These are phyloP conservation scores for Elsinoe perseae DNA, from an alignment of 2,329 filamentous ascomycete species.

Conservation along the genomic window DNA sequence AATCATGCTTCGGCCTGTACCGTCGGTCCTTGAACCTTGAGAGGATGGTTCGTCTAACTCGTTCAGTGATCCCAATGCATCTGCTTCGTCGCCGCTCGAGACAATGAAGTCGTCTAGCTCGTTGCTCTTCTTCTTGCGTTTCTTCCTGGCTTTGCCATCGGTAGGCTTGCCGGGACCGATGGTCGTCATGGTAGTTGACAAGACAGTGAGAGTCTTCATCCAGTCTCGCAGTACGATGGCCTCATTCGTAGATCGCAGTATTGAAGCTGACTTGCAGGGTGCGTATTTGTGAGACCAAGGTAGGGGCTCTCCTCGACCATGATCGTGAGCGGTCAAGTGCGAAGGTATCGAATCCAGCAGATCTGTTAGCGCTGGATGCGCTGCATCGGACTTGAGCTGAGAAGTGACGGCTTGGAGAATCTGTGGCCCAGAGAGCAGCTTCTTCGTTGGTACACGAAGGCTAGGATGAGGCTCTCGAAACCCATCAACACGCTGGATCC, in stretches of 20 bases:
- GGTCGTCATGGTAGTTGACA: constrained; percentile 60
- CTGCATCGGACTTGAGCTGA: neutral
- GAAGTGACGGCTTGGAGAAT: constrained; percentile 24
- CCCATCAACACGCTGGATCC: constrained; percentile 14
- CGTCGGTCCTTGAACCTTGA: constrained; percentile 28
- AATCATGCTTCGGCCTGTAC: constrained; percentile 31
- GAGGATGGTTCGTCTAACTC: constrained; percentile 52
- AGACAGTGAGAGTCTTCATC: constrained; percentile 68
- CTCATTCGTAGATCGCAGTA: constrained; percentile 69
- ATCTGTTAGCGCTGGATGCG: constrained; percentile 52
- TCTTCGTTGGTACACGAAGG: constrained; percentile 26
- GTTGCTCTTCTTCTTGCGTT: constrained; percentile 55
- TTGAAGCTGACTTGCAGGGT: constrained; percentile 58
- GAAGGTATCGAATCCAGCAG: constrained; percentile 54
- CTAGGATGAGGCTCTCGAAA: constrained; percentile 17
- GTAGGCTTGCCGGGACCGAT: constrained; percentile 2
- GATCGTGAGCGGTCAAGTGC: constrained; percentile 71
- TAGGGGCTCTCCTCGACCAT: constrained; percentile 61
- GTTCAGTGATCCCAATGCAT: constrained; percentile 49
- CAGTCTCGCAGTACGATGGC: constrained; percentile 67
- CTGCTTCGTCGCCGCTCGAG: constrained; percentile 65
- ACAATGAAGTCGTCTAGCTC: constrained; percentile 76
- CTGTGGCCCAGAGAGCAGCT: constrained; percentile 30
- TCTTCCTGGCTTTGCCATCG: constrained; percentile 45
- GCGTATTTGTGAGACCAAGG: constrained; percentile 82